These are phyloP conservation scores for Hericium erinaceus DNA, from an alignment of 768 basidiomycete species.

Conservation along the genomic window DNA sequence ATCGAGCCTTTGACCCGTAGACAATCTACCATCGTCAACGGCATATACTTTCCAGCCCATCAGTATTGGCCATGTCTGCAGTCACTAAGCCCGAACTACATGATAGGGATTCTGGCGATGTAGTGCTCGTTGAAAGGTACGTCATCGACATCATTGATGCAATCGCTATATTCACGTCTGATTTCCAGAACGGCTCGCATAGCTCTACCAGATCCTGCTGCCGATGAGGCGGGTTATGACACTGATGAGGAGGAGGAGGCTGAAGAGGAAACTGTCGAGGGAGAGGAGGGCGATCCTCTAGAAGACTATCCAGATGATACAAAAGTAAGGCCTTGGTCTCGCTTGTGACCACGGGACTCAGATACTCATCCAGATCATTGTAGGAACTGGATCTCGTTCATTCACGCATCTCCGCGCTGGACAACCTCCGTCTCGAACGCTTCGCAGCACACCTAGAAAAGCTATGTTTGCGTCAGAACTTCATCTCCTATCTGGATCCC, in stretches of 20 bases:
- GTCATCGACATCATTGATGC: not conserved
- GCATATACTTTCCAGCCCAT: not conserved
- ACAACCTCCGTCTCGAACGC: slow-evolving; percentile 57
- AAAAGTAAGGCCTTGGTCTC: slow-evolving; percentile 41
- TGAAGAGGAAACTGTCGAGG: slow-evolving; percentile 27
- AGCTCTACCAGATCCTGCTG: slow-evolving; percentile 11
- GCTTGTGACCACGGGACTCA: not conserved
- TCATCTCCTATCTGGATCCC: slow-evolving; percentile 62
- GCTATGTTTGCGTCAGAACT: slow-evolving; percentile 83
- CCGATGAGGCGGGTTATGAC: not conserved
- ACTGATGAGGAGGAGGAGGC: slow-evolving; percentile 33
- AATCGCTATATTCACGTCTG: not conserved
- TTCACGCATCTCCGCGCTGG: slow-evolving; percentile 60
- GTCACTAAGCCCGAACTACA: not conserved
- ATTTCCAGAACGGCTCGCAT: slow-evolving; percentile 12
- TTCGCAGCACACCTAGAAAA: slow-evolving; percentile 62
- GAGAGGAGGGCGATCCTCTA: slow-evolving; percentile 45
- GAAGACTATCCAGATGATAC: slow-evolving; percentile 78
- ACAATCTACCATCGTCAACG: not conserved
- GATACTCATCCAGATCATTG: slow-evolving; percentile 4
- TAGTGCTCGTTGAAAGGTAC: not conserved
- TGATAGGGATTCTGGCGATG: not conserved
- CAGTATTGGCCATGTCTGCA: not conserved
- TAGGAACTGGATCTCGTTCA: slow-evolving; percentile 88
- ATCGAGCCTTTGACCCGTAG: too few relatives aligned